These are phyloP conservation scores for Pseudogymnoascus sp. DNA, from an alignment of 2,329 filamentous ascomycete species.

Conservation along the genomic window DNA sequence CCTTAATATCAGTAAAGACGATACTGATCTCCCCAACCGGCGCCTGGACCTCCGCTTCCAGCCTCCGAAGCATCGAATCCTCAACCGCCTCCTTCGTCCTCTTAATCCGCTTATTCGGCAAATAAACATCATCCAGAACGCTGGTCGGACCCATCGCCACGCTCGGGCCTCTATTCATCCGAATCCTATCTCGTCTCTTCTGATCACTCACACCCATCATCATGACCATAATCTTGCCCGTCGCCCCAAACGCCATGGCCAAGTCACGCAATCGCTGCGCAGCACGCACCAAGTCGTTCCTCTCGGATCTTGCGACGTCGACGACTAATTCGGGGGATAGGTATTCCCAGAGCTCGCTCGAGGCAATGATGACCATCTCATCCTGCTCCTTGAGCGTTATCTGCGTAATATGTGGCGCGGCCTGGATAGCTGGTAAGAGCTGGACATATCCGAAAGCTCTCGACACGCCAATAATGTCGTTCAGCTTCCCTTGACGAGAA, in stretches of 20 bases:
- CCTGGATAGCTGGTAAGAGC: slow-evolving; percentile 85
- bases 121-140: slow-evolving; percentile 62
- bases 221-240: slow-evolving; percentile 98
- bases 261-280: slow-evolving; percentile 91
- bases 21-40: slow-evolving; percentile 86
- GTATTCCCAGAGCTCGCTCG: slow-evolving; percentile 91
- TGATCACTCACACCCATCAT: slow-evolving; percentile 89
- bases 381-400: slow-evolving; percentile 78
- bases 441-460: slow-evolving; percentile 92
- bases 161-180: slow-evolving; percentile 66
- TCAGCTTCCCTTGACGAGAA: slow-evolving; percentile 86
- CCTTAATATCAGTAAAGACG: slow-evolving; percentile 98
- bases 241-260: slow-evolving; percentile 90
- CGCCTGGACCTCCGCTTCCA: slow-evolving; percentile 85
- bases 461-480: slow-evolving; percentile 85
- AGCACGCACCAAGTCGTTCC: slow-evolving; percentile 85
- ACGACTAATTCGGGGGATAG: slow-evolving; percentile 83
- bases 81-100: slow-evolving; percentile 56
- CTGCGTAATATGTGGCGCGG: slow-evolving; percentile 75
- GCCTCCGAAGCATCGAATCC: slow-evolving; percentile 77
- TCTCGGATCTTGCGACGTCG: slow-evolving; percentile 81
- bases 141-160: slow-evolving; percentile 71
- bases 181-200: slow-evolving; percentile 72
- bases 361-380: slow-evolving; percentile 88
- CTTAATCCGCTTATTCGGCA: slow-evolving; percentile 58